These are phyloP conservation scores for Blastobotrys peoriensis DNA, from an alignment of 805 yeast genomes.

Conservation along the genomic window DNA sequence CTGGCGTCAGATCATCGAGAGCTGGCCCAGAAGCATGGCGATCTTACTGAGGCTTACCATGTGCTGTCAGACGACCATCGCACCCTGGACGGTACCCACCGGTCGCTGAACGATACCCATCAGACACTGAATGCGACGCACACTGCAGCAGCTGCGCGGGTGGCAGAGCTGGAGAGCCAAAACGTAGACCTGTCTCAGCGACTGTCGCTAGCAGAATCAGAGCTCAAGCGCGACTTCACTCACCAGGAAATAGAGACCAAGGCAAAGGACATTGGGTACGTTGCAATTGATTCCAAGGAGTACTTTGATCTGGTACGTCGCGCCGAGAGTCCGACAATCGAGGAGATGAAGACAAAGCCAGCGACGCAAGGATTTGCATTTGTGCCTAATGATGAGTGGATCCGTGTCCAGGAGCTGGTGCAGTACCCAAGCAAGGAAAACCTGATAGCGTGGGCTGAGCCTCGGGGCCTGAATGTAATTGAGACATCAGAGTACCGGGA, in stretches of 20 bases:
- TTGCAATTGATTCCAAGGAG: slow-evolving; percentile 13
- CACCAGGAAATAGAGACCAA: slow-evolving; percentile 13
- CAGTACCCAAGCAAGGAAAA: slow-evolving; percentile 17
- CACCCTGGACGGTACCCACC: background rate
- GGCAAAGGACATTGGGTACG: slow-evolving; percentile 14
- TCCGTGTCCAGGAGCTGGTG: slow-evolving; percentile 1
- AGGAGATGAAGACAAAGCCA: slow-evolving; percentile 9
- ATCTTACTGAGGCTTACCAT: background rate
- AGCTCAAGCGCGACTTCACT: slow-evolving; percentile 15
- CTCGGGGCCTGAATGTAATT: slow-evolving; percentile 30
- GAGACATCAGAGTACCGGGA: slow-evolving; percentile 28
- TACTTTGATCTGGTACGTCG: slow-evolving; percentile 10
- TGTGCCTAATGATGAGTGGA: slow-evolving; percentile 19
- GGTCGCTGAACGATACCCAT: background rate
- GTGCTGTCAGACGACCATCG: background rate
- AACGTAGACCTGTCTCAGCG: background rate
- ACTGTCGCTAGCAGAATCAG: background rate
- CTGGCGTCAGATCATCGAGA: background rate
- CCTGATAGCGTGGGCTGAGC: slow-evolving; percentile 17
- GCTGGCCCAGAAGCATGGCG: background rate
- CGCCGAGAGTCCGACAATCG: slow-evolving; percentile 13
- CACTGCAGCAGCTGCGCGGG: background rate
- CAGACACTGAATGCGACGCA: background rate
- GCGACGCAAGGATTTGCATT: slow-evolving; percentile 18
- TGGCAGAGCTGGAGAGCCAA: slow-evolving; percentile 1